phyloP scores from a whole-genome alignment of 352 stramenopile species.

The Phytopythium kandeliae region DNA sequence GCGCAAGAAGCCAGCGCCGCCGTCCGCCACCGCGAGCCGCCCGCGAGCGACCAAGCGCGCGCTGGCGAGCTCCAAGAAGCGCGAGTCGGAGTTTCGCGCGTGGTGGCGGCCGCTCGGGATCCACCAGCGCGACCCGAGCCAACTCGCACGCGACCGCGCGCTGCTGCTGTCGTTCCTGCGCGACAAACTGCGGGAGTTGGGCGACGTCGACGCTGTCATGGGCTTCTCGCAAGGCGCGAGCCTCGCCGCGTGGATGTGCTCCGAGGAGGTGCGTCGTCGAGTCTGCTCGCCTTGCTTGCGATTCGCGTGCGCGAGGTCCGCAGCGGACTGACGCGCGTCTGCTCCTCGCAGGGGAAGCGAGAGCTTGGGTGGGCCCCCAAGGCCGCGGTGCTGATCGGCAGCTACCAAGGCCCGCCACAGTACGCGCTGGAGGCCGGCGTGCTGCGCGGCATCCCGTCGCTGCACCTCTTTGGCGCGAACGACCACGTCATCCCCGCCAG shows the following conservation, averaged over 20 bases:
- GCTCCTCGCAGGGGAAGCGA: constrained; percentile 2
- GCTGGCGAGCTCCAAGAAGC: constrained; percentile 25
- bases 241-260: constrained; percentile 78
- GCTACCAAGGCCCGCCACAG: constrained; percentile 60
- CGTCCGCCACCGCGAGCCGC: neutral
- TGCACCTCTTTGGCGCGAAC: constrained; percentile 77
- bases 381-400: constrained; percentile 66
- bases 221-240: constrained; percentile 81
- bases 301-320: neutral
- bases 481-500: constrained; percentile 71
- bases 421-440: constrained; percentile 51
- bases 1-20: constrained; percentile 21
- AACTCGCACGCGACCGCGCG: constrained; percentile 46
- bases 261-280: constrained; percentile 31
- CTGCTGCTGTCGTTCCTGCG: constrained; percentile 56
- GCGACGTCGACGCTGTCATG: constrained; percentile 69
- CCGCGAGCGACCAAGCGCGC: constrained; percentile 5
- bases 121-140: constrained; percentile 37
- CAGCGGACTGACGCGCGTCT: neutral
- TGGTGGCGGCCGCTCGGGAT: constrained; percentile 64
- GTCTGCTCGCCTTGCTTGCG: neutral
- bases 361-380: constrained; percentile 69
- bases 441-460: constrained; percentile 39
- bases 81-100: constrained; percentile 56
- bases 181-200: constrained; percentile 44